A percentile compares a stretch with the other conserved stretches of the same genome.
phyloP scores from a whole-genome alignment of 176 grass and related monocot species.

The Elaeis guineensis region DNA sequence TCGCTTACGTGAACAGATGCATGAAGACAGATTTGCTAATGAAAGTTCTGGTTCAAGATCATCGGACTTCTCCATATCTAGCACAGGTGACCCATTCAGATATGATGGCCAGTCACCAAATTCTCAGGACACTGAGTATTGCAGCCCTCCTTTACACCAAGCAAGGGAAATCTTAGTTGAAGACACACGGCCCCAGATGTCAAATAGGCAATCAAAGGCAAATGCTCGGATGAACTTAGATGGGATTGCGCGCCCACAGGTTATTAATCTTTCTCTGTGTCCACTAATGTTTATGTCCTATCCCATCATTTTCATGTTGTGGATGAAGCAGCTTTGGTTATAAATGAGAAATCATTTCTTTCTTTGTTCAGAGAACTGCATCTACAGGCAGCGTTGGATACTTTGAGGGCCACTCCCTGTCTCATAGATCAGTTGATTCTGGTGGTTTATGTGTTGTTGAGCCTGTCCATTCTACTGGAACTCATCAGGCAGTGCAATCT shows the following conservation, averaged over 20 bases:
- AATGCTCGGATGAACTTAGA: constrained; percentile 27
- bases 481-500: constrained; percentile 23
- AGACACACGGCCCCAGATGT: constrained; percentile 30
- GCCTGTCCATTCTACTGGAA: constrained; percentile 35
- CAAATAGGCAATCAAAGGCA: constrained; percentile 17
- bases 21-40: constrained; percentile 83
- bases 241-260: constrained; percentile 34
- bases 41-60: constrained; percentile 78
- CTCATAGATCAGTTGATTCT: constrained; percentile 30
- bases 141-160: constrained; percentile 47
- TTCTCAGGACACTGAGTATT: constrained; percentile 59
- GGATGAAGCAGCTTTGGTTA: no score
- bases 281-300: not conserved
- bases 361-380: constrained; percentile 54
- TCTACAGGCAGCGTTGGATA: constrained; percentile 89
- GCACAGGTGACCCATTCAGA: constrained; percentile 52
- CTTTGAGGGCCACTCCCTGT: constrained; percentile 18
- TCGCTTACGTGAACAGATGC: constrained; percentile 35
- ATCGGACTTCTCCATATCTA: constrained; percentile 91
- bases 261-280: constrained; percentile 18
- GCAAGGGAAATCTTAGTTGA: constrained; percentile 42
- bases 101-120: constrained; percentile 64
- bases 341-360: no score
- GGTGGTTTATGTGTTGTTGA: constrained; percentile 12
- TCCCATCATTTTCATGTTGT: no score